Percentiles rank a stretch among this genome's conserved stretches.
These are phyloP conservation scores for Paraglomus occultum DNA, from an alignment of 192 early-diverging fungal species.

Conservation along the genomic window DNA sequence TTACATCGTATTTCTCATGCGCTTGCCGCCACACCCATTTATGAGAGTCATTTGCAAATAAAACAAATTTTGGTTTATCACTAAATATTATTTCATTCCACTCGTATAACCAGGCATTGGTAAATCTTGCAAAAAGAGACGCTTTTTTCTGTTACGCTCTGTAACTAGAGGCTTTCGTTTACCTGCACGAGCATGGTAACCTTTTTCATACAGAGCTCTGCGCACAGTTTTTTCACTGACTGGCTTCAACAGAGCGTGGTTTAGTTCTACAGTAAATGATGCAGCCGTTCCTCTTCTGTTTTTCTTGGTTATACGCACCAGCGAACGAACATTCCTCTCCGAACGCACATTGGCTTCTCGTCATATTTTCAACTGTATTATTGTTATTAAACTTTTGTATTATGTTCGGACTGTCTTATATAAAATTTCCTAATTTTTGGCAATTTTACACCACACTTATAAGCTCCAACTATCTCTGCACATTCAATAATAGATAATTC, in stretches of 20 bases:
- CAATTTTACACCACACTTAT: no score
- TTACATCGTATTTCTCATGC: not conserved
- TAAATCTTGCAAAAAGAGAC: not conserved
- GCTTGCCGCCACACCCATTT: not conserved
- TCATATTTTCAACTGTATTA: no score
- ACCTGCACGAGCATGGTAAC: not conserved
- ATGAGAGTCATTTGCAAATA: slow-evolving; percentile 1
- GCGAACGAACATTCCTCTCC: no score
- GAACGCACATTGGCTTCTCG: no score
- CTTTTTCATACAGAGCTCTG: not conserved
- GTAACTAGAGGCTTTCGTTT: not conserved
- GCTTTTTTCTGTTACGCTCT: not conserved
- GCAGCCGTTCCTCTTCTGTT: no score
- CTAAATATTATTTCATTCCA: slow-evolving; percentile 16
- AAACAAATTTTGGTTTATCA: slow-evolving; percentile 7
- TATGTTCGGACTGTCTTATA: no score
- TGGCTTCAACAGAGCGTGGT: not conserved
- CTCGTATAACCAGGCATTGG: slow-evolving; percentile 6
- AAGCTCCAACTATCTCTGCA: no score
- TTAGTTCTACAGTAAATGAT: no score
- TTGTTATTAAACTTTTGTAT: no score
- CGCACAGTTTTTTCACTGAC: not conserved
- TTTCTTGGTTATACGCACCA: no score
- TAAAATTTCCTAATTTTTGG: no score
- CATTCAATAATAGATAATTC: no score